Evolutionary conservation across 1,284 basidiomycete species (phyloP), one percentile per base, ranked within the genome.

Genomic region (Ganoderma lucidum): DNA sequence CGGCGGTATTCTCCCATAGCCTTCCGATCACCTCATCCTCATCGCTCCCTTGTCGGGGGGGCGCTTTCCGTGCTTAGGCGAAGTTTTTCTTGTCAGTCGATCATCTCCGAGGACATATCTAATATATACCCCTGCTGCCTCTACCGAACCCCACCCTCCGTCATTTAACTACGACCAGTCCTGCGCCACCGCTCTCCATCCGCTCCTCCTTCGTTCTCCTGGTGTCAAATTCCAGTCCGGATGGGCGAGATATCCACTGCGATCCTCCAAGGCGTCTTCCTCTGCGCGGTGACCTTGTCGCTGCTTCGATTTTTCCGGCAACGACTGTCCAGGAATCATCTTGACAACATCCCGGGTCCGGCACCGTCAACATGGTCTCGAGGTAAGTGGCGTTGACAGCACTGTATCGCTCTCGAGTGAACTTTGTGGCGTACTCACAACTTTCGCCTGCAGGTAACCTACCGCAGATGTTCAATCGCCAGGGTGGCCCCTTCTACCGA

Each of bases 291-390:
- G 5, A 71, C 71, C 37, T 72, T 66, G 63, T 66, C 64, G 15
- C 44, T 75, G 17, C 74, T 69, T 65, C 58, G 65, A 30, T 69
- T 61, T 63, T 69, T 75, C 48, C 64, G 72, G 35, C 64, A 67
- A 14, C 23, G 35, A 30, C 64, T 74, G 48, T 70, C 73, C 62
- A 72, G 66, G 53, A 60, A 59, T 35, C 63, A 66, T 15, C 68
- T 75, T 6, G 73, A 75, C 68, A 73, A 75, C 65, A 70, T 75
- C 51, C 74, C 73, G 5, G 74, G 74, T 8, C 74, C 74, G 19
- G 61, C 74, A 19, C 67, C 71, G 2, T 55, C 65, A 17, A 74
- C 74, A 37, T 74, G 73, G 67, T 44, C 72, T 30, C 66, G 66
- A 23, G 74, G 74, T 74, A 14, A 39, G 74, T 62, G 30, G n/a